phyloP scores from a whole-genome alignment of 352 stramenopile genomes.

The Pilasporangium apinafurcum region DNA sequence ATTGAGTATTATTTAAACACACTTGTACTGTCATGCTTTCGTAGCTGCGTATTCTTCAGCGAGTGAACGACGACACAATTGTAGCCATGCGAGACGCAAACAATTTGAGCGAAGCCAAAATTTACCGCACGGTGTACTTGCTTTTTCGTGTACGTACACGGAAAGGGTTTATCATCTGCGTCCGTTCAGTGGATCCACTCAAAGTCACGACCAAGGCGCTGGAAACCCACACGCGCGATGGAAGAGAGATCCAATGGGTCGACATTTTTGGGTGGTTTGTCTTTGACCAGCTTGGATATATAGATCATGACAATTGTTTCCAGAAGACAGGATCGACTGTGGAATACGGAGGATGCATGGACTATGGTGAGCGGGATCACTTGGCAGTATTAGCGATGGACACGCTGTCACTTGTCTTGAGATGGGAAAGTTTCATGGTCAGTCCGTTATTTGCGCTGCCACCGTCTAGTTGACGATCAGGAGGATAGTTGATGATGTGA shows the following conservation, averaged over 20 bases:
- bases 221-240: conserved; percentile 18
- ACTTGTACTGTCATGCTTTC: conserved; percentile 4
- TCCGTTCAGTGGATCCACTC: conserved; percentile 32
- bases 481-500: neutral
- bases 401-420: conserved; percentile 54
- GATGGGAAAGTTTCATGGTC: conserved; percentile 64
- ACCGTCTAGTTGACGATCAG: conserved; percentile 11
- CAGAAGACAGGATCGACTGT: conserved; percentile 39
- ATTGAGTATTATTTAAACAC: neutral
- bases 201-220: conserved; percentile 8
- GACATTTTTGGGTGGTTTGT: conserved; percentile 63
- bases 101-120: conserved; percentile 28
- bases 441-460: conserved; percentile 46
- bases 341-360: conserved; percentile 62
- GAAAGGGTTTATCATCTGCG: conserved; percentile 58
- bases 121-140: conserved; percentile 66
- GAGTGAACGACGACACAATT: conserved; percentile 66
- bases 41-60: conserved; percentile 51
- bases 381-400: conserved; percentile 51
- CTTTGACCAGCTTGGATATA: conserved; percentile 41
- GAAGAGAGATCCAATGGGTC: conserved; percentile 55
- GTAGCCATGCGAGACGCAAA: conserved; percentile 48
- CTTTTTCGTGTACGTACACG: conserved; percentile 64
- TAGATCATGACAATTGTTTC: conserved; percentile 14
- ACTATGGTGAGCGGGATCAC: conserved; percentile 47